phyloP scores from a whole-genome alignment of 306 rosid genomes.

The Dalbergia cultrata region DNA sequence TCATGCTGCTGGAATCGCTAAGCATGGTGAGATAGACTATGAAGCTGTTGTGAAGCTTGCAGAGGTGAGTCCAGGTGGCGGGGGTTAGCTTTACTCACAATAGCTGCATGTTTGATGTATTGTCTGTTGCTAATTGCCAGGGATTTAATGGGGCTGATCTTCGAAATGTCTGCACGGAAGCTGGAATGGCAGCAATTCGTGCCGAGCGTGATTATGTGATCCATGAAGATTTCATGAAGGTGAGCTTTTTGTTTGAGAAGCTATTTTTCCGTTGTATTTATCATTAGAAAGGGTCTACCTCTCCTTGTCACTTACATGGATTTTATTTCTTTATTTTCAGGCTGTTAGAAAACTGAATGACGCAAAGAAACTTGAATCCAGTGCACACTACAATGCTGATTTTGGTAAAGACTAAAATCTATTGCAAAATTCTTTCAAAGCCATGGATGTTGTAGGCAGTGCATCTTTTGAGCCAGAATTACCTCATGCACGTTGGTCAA shows the following conservation, averaged over 20 bases:
- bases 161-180: conserved; percentile 96
- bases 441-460: conserved; percentile 58
- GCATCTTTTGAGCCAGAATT: conserved; percentile 49
- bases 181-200: conserved; percentile 98
- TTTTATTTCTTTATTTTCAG: conserved; percentile 51
- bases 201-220: conserved; percentile 97
- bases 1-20: conserved; percentile 98
- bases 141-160: conserved; percentile 98
- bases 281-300: conserved; percentile 5
- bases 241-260: conserved; percentile 33
- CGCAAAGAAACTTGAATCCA: conserved; percentile 95
- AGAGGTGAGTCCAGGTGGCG: conserved; percentile 64
- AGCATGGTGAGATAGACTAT: conserved; percentile 96
- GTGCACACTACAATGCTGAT: conserved; percentile 83
- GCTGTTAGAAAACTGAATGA: conserved; percentile 96
- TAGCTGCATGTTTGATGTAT: conserved; percentile 36
- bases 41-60: conserved; percentile 99
- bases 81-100: conserved; percentile 16
- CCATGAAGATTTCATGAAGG: conserved; percentile 99
- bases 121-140: conserved; percentile 50
- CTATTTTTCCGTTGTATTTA: neutral
- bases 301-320: neutral
- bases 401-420: conserved; percentile 76
- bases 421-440: conserved; percentile 39
- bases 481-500: conserved; percentile 31